Evolutionary conservation across 2,329 filamentous ascomycete genomes (phyloP).

Genomic region (Colletotrichum tofieldiae): DNA sequence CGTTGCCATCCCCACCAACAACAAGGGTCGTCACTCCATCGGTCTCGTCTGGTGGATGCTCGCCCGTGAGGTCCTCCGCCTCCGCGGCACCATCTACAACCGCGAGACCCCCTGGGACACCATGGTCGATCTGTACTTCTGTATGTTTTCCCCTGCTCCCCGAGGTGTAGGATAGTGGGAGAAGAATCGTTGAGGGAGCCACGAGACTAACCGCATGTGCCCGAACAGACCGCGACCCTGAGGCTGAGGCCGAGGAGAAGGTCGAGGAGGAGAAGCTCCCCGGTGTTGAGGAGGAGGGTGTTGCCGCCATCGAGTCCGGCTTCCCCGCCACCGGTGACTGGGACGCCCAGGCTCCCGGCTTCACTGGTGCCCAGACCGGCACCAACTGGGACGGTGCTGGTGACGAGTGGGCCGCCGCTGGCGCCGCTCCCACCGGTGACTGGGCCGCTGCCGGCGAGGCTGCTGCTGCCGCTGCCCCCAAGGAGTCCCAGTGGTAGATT

Average conservation of each 20-base stretch:
- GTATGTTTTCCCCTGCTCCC: conserved; percentile 61
- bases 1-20: conserved; percentile 99
- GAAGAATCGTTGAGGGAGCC: background rate
- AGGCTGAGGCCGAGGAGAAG: conserved; percentile 99
- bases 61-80: conserved; percentile 98
- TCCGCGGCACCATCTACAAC: conserved; percentile 95
- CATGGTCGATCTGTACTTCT: conserved; percentile 99
- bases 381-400: conserved; percentile 72
- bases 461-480: conserved; percentile 65
- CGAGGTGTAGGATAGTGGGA: background rate
- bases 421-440: conserved; percentile 72
- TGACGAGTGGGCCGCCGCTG: conserved; percentile 77
- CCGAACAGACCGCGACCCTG: conserved; percentile 88
- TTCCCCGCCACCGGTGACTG: conserved; percentile 84
- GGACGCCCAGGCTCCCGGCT: conserved; percentile 84
- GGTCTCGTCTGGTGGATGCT: conserved; percentile 99
- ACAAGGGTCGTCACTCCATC: conserved; percentile 99
- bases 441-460: conserved; percentile 65
- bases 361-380: conserved; percentile 73
- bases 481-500: conserved; percentile 70
- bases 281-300: conserved; percentile 86
- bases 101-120: conserved; percentile 99
- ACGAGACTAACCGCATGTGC: conserved; percentile 23
- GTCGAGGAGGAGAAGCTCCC: conserved; percentile 92
- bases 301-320: conserved; percentile 83